These are phyloP conservation scores for Saturnispora zaruensis DNA, from an alignment of 805 yeast genomes.

Conservation along the genomic window DNA sequence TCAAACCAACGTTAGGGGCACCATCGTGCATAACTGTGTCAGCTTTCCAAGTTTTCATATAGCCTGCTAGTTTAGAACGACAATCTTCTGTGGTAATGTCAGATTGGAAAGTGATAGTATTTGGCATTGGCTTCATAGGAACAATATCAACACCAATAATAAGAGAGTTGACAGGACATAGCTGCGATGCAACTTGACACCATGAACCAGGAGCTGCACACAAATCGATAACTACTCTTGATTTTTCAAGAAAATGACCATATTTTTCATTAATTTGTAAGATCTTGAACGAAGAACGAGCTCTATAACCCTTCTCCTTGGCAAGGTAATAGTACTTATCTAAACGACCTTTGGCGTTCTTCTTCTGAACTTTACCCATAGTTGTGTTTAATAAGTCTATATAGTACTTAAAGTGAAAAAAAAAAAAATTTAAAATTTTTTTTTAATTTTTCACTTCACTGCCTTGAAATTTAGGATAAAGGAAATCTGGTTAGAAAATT, in stretches of 20 bases:
- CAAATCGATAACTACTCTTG: slow-evolving; percentile 92
- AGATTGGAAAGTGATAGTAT: slow-evolving; percentile 87
- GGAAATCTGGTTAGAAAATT: background rate
- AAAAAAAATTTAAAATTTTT: slow-evolving; percentile 3
- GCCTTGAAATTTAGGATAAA: background rate
- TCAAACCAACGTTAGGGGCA: slow-evolving; percentile 99
- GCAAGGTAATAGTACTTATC: slow-evolving; percentile 95
- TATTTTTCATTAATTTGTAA: slow-evolving; percentile 93
- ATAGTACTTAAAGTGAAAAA: background rate
- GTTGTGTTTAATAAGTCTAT: background rate
- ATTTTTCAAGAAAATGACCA: slow-evolving; percentile 89
- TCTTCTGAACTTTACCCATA: slow-evolving; percentile 77
- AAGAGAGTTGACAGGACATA: slow-evolving; percentile 86
- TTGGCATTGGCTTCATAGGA: slow-evolving; percentile 94
- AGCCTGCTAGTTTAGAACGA: slow-evolving; percentile 86
- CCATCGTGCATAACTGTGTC: slow-evolving; percentile 98
- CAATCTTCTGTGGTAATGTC: slow-evolving; percentile 99
- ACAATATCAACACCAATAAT: slow-evolving; percentile 99
- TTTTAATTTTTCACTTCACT: slow-evolving; percentile 1
- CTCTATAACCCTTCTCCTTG: slow-evolving; percentile 96
- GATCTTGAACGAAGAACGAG: slow-evolving; percentile 95
- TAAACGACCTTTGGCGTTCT: slow-evolving; percentile 96
- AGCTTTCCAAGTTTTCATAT: slow-evolving; percentile 98
- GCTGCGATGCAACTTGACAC: slow-evolving; percentile 96
- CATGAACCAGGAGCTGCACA: slow-evolving; percentile 99